Evolutionary conservation across 345 rosid species (phyloP), one percentile per base, ranked within the genome.

Genomic region (Psidium guajava): DNA sequence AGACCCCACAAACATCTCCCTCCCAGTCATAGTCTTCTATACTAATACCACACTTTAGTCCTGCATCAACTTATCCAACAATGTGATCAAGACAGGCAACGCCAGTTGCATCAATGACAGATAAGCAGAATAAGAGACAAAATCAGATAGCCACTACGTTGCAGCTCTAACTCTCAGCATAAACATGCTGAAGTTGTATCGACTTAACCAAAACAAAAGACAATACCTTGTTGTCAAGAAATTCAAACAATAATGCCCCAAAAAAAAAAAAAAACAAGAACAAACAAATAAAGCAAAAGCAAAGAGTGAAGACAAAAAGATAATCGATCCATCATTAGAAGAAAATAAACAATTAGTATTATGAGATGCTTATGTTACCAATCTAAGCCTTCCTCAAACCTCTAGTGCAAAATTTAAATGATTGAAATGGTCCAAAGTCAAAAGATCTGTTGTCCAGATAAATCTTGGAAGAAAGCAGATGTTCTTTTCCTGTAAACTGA

Each of bases 31-130:
- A 95, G 86, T 91, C 93, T 53, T 91, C 93, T 86, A 86, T 75
- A 47, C 92, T 94, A 5, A 95, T 89, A 85, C 98, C 97, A 81
- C 98, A 93, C 88, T 96, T 96, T 84, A 94, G 87, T 80, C 97
- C 98, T 50, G 92, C 91, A 89, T 81, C 86, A 85, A 96, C 94
- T 97, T 96, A 94, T 61, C 24, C 83, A 64, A 64, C 75, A 64
- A 64, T 64, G 75, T 32, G 75, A 64, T 64, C 44, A 32, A 32
- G 42, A 28, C 16, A 64, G 75, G 36, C 74, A 61, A 61, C 20
- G 74, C 74, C 74, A 14, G 74, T 64, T 64, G 42, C 75, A 1
- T 32, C 8, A 22, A 64, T 32, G 42, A 15, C 75, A 64, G 32
- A 64, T 28, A 36, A 64, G 42, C 22, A 64, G 36, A 64, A 7